Percentiles rank a stretch among this genome's conserved stretches.
Evolutionary conservation across 768 basidiomycete genomes (phyloP).

Genomic region (Xanthoconium stramineum): DNA sequence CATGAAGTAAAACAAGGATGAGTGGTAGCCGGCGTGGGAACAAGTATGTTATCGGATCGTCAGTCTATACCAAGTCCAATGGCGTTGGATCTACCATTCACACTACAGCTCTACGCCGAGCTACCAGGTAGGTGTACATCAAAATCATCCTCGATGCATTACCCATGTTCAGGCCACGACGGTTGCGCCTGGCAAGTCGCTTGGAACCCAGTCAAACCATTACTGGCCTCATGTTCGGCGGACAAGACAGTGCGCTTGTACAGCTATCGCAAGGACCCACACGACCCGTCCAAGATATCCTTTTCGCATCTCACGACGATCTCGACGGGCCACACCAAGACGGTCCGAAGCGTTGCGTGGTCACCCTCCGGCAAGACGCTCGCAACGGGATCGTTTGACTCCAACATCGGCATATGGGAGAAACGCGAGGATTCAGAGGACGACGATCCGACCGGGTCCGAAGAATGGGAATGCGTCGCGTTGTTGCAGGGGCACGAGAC

Average conservation of each 20-base stretch:
- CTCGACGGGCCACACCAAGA: constrained; percentile 81
- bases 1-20: no score
- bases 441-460: constrained; percentile 29
- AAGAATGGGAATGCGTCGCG: constrained; percentile 86
- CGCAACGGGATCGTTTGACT: constrained; percentile 92
- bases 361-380: constrained; percentile 82
- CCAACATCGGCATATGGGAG: constrained; percentile 90
- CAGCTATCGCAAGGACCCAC: constrained; percentile 44
- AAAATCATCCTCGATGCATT: background rate
- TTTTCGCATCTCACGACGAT: constrained; percentile 63
- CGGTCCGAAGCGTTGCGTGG: constrained; percentile 87
- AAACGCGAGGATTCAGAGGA: constrained; percentile 46
- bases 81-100: constrained; percentile 16
- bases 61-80: constrained; percentile 1
- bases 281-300: constrained; percentile 23
- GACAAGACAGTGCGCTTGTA: constrained; percentile 92
- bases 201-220: constrained; percentile 80
- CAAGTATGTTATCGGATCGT: background rate
- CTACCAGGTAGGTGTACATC: constrained; percentile 19
- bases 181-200: constrained; percentile 86
- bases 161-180: constrained; percentile 53
- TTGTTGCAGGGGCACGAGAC: constrained; percentile 93
- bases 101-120: constrained; percentile 21
- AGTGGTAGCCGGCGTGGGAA: background rate
- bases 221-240: constrained; percentile 91